Percentiles rank a stretch among this genome's conserved stretches.
phyloP scores from a whole-genome alignment of 2,329 filamentous ascomycete genomes.

The Curvularia sp. region DNA sequence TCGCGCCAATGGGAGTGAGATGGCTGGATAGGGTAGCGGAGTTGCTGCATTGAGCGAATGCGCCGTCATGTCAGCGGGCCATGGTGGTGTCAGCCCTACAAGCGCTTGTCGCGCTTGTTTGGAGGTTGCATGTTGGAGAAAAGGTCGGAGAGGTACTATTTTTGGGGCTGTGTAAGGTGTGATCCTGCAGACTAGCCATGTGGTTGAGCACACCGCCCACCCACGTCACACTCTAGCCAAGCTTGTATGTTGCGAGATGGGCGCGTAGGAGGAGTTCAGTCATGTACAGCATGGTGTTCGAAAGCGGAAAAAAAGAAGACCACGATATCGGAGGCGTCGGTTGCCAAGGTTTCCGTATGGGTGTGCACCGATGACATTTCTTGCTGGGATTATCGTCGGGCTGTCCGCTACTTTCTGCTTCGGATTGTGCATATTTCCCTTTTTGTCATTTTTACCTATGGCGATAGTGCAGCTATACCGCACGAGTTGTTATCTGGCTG shows the following conservation, averaged over 20 bases:
- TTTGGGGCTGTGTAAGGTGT: conserved; percentile 29
- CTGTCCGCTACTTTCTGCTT: conserved; percentile 1
- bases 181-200: conserved; percentile 21
- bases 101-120: conserved; percentile 40
- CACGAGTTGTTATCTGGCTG: conserved; percentile 3
- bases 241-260: conserved; percentile 16
- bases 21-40: conserved; percentile 2
- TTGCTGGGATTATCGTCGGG: not conserved
- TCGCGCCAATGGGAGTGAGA: conserved; percentile 2
- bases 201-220: not conserved
- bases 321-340: not conserved
- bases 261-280: conserved; percentile 9
- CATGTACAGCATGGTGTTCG: not conserved
- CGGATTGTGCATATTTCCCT: conserved; percentile 2
- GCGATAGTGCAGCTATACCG: conserved; percentile 1
- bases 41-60: conserved; percentile 10
- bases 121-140: conserved; percentile 3
- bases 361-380: conserved; percentile 2
- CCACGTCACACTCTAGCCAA: not conserved
- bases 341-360: not conserved
- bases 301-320: conserved; percentile 2
- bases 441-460: not conserved
- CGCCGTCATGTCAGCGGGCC: conserved; percentile 9
- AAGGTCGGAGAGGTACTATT: conserved; percentile 27
- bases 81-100: conserved; percentile 35